phyloP scores from a whole-genome alignment of 148 eudicot genomes.

The Fagopyrum esculentum region DNA sequence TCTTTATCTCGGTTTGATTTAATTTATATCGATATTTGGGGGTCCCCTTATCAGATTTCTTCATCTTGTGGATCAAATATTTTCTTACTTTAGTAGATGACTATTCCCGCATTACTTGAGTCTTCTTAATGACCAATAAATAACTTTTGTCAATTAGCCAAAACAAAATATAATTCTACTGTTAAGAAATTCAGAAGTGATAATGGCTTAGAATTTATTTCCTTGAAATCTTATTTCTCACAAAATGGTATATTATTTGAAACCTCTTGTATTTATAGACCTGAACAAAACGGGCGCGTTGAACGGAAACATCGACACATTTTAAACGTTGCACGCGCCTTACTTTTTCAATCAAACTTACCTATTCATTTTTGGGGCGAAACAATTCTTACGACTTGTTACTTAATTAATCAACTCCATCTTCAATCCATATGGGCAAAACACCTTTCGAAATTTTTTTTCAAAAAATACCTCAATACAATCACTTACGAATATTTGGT shows the following conservation, averaged over 20 bases:
- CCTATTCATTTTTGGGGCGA: slow-evolving; percentile 10
- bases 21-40: slow-evolving; percentile 15
- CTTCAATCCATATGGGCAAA: neutral
- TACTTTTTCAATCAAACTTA: slow-evolving; percentile 9
- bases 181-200: neutral
- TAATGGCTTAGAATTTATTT: neutral
- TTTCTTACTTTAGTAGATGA: slow-evolving; percentile 14
- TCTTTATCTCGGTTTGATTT: neutral
- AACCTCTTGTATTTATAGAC: neutral
- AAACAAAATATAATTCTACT: neutral
- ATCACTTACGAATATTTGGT: neutral
- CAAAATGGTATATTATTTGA: neutral
- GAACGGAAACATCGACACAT: slow-evolving; percentile 11
- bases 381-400: neutral
- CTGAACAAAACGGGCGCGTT: slow-evolving; percentile 2
- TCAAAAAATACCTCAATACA: neutral
- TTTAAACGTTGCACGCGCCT: slow-evolving; percentile 1
- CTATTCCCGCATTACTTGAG: neutral
- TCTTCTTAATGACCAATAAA: neutral
- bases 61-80: neutral
- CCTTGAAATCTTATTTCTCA: neutral
- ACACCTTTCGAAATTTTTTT: slow-evolving; percentile 6
- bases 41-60: neutral
- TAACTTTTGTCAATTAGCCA: neutral
- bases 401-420: slow-evolving; percentile 6